These are phyloP conservation scores for Trichothecium roseum DNA, from an alignment of 2,329 filamentous ascomycete genomes.

Conservation along the genomic window DNA sequence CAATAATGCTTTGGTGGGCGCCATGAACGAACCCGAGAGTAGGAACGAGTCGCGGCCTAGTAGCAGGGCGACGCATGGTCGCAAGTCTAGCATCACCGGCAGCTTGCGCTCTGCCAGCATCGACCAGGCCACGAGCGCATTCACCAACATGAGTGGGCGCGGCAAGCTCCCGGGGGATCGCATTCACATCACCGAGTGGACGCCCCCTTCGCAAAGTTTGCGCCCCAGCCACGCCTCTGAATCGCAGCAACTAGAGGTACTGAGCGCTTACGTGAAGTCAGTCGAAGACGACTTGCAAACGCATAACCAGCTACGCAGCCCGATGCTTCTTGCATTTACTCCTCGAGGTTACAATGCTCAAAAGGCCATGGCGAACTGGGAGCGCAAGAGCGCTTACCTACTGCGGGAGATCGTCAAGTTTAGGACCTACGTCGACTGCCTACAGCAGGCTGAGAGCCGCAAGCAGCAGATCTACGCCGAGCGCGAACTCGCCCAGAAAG, in stretches of 20 bases:
- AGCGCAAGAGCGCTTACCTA: constrained; percentile 86
- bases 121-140: constrained; percentile 45
- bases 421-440: constrained; percentile 81
- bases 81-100: constrained; percentile 36
- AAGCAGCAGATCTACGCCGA: constrained; percentile 63
- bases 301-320: constrained; percentile 79
- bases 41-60: constrained; percentile 34
- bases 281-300: constrained; percentile 77
- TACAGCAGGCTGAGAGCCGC: constrained; percentile 58
- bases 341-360: constrained; percentile 69
- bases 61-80: constrained; percentile 27
- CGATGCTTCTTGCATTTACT: constrained; percentile 84
- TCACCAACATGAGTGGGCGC: constrained; percentile 36
- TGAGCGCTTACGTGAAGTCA: constrained; percentile 70
- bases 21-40: constrained; percentile 35
- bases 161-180: constrained; percentile 73
- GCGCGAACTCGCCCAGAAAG: constrained; percentile 39
- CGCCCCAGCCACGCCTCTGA: constrained; percentile 71
- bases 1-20: constrained; percentile 43
- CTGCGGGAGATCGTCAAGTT: constrained; percentile 95
- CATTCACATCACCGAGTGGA: constrained; percentile 78
- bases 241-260: constrained; percentile 65
- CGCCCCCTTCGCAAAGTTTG: constrained; percentile 81
- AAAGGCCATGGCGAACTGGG: constrained; percentile 93
- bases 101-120: constrained; percentile 48